Evolutionary conservation across 805 yeast genomes (phyloP).

Genomic region (Wickerhamiella sorbophila): DNA sequence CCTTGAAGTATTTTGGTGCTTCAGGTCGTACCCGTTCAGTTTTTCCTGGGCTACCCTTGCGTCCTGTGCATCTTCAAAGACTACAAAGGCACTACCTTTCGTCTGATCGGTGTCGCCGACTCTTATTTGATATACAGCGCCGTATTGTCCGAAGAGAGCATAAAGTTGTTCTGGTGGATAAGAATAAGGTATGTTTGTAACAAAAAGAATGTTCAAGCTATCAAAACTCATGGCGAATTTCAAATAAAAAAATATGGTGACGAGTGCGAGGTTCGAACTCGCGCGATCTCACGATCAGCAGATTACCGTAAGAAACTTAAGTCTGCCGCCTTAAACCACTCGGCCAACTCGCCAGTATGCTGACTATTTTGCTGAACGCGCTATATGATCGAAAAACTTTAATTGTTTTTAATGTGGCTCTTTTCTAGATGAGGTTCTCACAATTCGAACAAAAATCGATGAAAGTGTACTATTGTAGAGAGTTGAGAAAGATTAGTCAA

Average conservation of each 20-base stretch:
- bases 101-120: constrained; percentile 28
- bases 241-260: constrained; percentile 7
- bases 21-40: constrained; percentile 44
- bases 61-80: constrained; percentile 34
- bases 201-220: constrained; percentile 29
- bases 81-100: constrained; percentile 41
- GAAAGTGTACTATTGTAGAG: too few relatives aligned
- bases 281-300: constrained; percentile 20
- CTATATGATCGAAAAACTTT: background rate
- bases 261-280: constrained; percentile 22
- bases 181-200: constrained; percentile 45
- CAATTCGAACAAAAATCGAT: too few relatives aligned
- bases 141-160: constrained; percentile 40
- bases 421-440: too few relatives aligned
- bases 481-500: too few relatives aligned
- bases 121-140: constrained; percentile 41
- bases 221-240: constrained; percentile 1
- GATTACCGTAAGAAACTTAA: constrained; percentile 14
- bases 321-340: constrained; percentile 21
- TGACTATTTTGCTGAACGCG: background rate
- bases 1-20: constrained; percentile 28
- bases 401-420: too few relatives aligned
- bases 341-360: constrained; percentile 16
- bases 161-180: constrained; percentile 34
- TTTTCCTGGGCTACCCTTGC: constrained; percentile 42